phyloP scores from a whole-genome alignment of 2,329 filamentous ascomycete species.

The Fusarium buxicola region DNA sequence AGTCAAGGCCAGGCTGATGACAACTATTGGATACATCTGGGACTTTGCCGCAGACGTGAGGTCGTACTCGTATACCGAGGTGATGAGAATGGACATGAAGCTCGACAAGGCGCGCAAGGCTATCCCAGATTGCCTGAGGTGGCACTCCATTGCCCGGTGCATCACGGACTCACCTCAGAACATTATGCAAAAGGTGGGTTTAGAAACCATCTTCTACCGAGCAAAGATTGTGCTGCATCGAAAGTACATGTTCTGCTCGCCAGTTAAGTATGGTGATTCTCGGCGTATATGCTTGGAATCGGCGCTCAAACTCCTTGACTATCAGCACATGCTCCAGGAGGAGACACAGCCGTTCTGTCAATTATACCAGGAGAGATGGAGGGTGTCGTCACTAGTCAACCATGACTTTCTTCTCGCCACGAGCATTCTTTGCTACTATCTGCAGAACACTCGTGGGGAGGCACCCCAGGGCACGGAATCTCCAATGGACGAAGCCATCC shows the following conservation, averaged over 20 bases:
- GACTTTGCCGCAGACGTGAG: slow-evolving; percentile 11
- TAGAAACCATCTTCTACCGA: slow-evolving; percentile 1
- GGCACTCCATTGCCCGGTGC: slow-evolving; percentile 9
- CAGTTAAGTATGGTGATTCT: not conserved
- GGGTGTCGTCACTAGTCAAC: slow-evolving; percentile 6
- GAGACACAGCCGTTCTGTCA: slow-evolving; percentile 14
- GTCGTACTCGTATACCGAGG: slow-evolving; percentile 1
- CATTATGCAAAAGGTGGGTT: slow-evolving; percentile 5
- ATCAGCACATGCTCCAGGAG: slow-evolving; percentile 17
- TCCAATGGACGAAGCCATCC: not conserved
- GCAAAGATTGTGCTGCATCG: slow-evolving; percentile 17
- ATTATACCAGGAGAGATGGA: slow-evolving; percentile 18
- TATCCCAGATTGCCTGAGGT: slow-evolving; percentile 11
- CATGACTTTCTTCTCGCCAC: slow-evolving; percentile 11
- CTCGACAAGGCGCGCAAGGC: slow-evolving; percentile 3
- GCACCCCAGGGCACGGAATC: not conserved
- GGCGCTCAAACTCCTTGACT: slow-evolving; percentile 12
- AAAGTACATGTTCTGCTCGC: slow-evolving; percentile 2
- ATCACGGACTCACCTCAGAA: slow-evolving; percentile 17
- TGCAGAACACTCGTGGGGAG: not conserved
- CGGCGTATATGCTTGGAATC: slow-evolving; percentile 14
- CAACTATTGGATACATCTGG: slow-evolving; percentile 5
- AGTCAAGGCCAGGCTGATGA: slow-evolving; percentile 23
- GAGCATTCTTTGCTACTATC: slow-evolving; percentile 1
- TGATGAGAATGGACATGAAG: slow-evolving; percentile 11